A percentile compares a stretch with the other conserved stretches of the same genome.
Conservation (phyloP, 345 rosid species). For the Syzygium grande region DNA sequence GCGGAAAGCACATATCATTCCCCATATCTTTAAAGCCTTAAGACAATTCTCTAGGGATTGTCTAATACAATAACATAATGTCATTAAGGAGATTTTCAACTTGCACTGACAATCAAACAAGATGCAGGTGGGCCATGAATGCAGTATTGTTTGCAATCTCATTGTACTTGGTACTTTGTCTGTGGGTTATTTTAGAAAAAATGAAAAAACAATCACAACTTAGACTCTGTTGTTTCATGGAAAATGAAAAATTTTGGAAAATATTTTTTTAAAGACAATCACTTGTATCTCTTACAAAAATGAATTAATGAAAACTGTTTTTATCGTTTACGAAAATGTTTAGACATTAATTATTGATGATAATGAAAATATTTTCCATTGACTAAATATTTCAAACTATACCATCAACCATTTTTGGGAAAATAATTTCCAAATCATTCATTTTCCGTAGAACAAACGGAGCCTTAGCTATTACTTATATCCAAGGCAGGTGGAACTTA, state of each 20-base stretch:
- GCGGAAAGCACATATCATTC: not conserved
- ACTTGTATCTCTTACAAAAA: too few relatives aligned
- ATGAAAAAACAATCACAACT: not conserved
- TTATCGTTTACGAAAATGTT: too few relatives aligned
- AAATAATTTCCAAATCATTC: too few relatives aligned
- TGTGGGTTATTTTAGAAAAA: not conserved
- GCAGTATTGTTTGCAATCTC: not conserved
- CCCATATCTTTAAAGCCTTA: not conserved
- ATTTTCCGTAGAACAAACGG: too few relatives aligned
- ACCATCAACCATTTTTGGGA: too few relatives aligned
- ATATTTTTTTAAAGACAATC: too few relatives aligned
- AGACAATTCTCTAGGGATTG: not conserved
- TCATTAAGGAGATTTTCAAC: not conserved
- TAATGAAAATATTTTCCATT: too few relatives aligned
- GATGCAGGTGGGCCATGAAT: not conserved
- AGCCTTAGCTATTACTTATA: not conserved
- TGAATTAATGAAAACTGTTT: too few relatives aligned
- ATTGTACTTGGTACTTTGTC: not conserved
- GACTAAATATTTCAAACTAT: too few relatives aligned
- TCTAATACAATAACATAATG: not conserved
- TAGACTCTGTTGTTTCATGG: too few relatives aligned
- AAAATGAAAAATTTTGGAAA: too few relatives aligned
- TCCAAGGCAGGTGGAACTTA: not conserved
- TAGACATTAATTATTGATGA: too few relatives aligned
- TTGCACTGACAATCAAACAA: not conserved